Conservation (phyloP, 371 early-diverging fungal species). For the Mortierella sp. region DNA sequence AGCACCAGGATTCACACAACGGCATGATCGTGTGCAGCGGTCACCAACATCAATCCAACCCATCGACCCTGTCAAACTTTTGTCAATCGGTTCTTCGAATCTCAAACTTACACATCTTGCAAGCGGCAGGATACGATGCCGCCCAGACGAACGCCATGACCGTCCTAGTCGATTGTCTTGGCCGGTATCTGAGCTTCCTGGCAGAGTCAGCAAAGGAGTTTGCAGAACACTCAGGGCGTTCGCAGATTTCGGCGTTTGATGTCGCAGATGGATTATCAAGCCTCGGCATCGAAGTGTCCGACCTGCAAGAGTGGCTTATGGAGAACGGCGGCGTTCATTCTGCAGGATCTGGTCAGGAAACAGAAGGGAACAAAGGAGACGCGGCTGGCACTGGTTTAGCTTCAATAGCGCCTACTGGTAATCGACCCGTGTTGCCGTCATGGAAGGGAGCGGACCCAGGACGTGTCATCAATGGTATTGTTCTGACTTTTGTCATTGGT, state of each 20-base stretch:
- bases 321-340: constrained; percentile 41
- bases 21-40: constrained; percentile 15
- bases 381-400: background rate
- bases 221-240: constrained; percentile 48
- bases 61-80: constrained; percentile 44
- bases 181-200: constrained; percentile 37
- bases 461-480: constrained; percentile 42
- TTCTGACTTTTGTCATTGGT: background rate
- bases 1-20: constrained; percentile 19
- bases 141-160: constrained; percentile 43
- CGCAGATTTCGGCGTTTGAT: constrained; percentile 50
- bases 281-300: constrained; percentile 38
- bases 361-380: background rate
- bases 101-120: constrained; percentile 43
- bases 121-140: constrained; percentile 53
- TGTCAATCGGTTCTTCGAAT: constrained; percentile 53
- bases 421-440: constrained; percentile 37
- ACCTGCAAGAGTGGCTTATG: constrained; percentile 36
- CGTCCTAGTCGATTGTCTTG: constrained; percentile 47
- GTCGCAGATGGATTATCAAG: constrained; percentile 38
- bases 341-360: background rate
- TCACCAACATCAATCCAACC: constrained; percentile 38
- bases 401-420: constrained; percentile 5
- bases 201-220: constrained; percentile 51
- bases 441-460: constrained; percentile 53